A percentile compares a stretch with the other conserved stretches of the same genome.
Conservation (phyloP, 2,329 filamentous ascomycete species). For the Neonectria neomacrospora region DNA sequence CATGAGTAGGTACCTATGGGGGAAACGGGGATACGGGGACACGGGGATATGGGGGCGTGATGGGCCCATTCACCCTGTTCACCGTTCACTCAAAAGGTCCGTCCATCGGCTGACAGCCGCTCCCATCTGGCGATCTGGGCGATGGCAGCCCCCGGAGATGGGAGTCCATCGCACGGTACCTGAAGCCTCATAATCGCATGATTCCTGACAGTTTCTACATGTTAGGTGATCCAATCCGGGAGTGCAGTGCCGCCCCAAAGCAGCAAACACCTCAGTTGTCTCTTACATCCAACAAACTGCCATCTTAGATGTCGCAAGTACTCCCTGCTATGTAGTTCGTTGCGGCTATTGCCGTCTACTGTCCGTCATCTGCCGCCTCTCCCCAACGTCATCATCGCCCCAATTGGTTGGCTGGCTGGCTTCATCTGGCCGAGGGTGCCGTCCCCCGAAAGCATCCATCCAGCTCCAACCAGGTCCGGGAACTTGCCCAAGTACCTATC, state of each 20-base stretch:
- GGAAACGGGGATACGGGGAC: not conserved
- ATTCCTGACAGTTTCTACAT: not conserved
- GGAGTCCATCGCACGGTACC: slow-evolving; percentile 12
- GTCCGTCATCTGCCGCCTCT: too few relatives aligned
- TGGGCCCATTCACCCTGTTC: not conserved
- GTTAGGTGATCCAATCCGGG: slow-evolving; percentile 32
- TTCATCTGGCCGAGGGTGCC: not conserved
- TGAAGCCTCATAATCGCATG: slow-evolving; percentile 13
- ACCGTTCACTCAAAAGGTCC: not conserved
- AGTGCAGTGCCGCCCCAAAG: slow-evolving; percentile 33
- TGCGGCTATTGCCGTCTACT: too few relatives aligned
- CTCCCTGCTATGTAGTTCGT: too few relatives aligned
- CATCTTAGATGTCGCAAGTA: not conserved
- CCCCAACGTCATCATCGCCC: too few relatives aligned
- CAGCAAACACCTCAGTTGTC: slow-evolving; percentile 5
- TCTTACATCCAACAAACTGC: not conserved
- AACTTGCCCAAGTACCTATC: too few relatives aligned
- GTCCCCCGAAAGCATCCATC: not conserved
- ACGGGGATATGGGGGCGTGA: slow-evolving; percentile 16
- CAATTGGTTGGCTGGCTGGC: not conserved
- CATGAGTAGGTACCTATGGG: too few relatives aligned
- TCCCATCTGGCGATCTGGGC: slow-evolving; percentile 12
- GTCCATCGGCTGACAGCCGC: slow-evolving; percentile 3
- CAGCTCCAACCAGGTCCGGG: not conserved
- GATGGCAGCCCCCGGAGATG: slow-evolving; percentile 16